Conservation (phyloP, 768 basidiomycete species). For the Rossbeevera mucosa region DNA sequence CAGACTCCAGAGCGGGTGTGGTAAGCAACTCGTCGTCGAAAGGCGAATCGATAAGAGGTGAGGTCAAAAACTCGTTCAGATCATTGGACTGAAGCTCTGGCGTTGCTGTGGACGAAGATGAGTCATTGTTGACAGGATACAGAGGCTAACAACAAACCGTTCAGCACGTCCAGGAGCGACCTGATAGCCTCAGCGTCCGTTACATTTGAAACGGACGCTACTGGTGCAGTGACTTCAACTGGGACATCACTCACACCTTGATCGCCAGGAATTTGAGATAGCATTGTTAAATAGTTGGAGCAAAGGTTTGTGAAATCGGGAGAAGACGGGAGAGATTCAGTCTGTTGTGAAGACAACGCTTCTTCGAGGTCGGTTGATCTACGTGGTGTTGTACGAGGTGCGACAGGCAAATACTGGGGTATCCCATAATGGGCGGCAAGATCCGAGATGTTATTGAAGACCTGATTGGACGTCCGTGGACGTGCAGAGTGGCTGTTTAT, state of each 20-base stretch:
- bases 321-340: constrained; percentile 22
- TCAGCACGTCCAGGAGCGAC: constrained; percentile 37
- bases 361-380: constrained; percentile 35
- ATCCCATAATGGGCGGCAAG: constrained; percentile 77
- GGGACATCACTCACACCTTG: constrained; percentile 33
- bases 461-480: constrained; percentile 64
- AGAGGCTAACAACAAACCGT: constrained; percentile 25
- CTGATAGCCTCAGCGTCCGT: constrained; percentile 32
- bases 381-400: constrained; percentile 55
- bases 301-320: constrained; percentile 45
- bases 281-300: constrained; percentile 67
- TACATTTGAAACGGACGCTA: constrained; percentile 17
- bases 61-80: constrained; percentile 42
- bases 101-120: constrained; percentile 21
- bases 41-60: constrained; percentile 46
- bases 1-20: constrained; percentile 38
- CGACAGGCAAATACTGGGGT: constrained; percentile 64
- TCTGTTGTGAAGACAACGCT: constrained; percentile 24
- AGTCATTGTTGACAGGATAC: background rate
- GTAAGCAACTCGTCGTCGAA: constrained; percentile 42
- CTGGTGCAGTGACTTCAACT: constrained; percentile 24
- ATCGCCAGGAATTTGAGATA: constrained; percentile 47
- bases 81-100: constrained; percentile 38
- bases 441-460: constrained; percentile 63
- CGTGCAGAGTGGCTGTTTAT: constrained; percentile 51